phyloP scores from a whole-genome alignment of 2,329 filamentous ascomycete genomes.

The Aspergillus alliaceus region DNA sequence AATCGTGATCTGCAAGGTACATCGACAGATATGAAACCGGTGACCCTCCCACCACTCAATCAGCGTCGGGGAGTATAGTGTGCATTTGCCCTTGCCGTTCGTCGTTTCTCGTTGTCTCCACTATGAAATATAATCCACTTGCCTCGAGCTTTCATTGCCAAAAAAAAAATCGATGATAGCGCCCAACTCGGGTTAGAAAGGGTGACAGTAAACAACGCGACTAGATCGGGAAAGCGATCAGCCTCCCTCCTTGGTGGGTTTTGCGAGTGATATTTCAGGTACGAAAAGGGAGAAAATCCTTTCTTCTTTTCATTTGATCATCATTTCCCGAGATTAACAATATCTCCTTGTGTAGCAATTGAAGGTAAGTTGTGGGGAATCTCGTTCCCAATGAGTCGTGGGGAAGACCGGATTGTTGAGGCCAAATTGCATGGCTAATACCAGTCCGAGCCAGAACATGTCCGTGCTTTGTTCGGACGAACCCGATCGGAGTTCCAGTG shows the following conservation, averaged over 20 bases:
- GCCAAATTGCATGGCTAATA: neutral
- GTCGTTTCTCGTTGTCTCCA: neutral
- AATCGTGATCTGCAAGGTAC: constrained; percentile 19
- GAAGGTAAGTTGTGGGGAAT: no score
- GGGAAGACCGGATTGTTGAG: neutral
- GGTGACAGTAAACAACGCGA: neutral
- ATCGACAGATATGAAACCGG: constrained; percentile 17
- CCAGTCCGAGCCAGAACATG: neutral
- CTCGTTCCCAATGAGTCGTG: no score
- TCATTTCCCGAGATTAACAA: neutral
- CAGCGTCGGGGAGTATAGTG: neutral
- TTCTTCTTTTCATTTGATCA: neutral
- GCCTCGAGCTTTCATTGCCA: neutral
- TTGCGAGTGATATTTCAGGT: neutral
- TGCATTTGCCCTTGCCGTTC: constrained; percentile 9
- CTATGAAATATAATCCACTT: neutral
- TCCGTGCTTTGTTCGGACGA: constrained; percentile 7
- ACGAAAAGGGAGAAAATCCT: neutral
- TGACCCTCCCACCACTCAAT: constrained; percentile 8
- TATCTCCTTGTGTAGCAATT: neutral
- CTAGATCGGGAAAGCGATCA: neutral
- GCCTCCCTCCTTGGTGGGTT: neutral
- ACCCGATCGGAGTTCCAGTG: constrained; percentile 9
- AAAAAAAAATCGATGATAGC: no score
- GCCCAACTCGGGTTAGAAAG: no score